A percentile compares a stretch with the other conserved stretches of the same genome.
Conservation (phyloP, 2,329 filamentous ascomycete species). For the Fusarium papillatum region DNA sequence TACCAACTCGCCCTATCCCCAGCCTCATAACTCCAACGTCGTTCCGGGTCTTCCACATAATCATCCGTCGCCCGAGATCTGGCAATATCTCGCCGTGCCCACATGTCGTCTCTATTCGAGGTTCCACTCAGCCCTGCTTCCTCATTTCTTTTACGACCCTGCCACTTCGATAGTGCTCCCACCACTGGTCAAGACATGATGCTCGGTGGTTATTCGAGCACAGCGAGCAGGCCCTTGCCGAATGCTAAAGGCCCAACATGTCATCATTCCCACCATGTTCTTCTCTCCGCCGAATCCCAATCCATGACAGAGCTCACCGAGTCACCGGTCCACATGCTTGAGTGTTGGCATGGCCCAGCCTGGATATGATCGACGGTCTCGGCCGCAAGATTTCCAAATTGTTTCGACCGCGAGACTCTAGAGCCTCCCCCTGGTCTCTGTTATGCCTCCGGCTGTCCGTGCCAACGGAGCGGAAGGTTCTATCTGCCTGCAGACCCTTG, state of each 20-base stretch:
- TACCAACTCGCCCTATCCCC: neutral
- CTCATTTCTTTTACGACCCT: neutral
- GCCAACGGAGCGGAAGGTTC: neutral
- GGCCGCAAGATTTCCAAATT: constrained; percentile 10
- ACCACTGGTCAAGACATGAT: constrained; percentile 1
- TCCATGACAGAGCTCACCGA: constrained; percentile 21
- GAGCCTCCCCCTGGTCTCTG: constrained; percentile 20
- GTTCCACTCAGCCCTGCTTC: constrained; percentile 8
- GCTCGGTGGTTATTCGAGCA: neutral
- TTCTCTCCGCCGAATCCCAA: constrained; percentile 12
- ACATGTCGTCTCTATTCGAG: neutral
- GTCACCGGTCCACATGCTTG: constrained; percentile 32
- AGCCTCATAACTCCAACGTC: neutral
- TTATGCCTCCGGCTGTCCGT: constrained; percentile 5
- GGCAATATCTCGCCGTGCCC: neutral
- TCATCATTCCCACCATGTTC: constrained; percentile 14
- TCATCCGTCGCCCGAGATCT: neutral
- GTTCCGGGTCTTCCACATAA: neutral
- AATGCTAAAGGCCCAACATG: constrained; percentile 11
- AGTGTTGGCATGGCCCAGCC: constrained; percentile 30
- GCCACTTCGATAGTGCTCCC: neutral
- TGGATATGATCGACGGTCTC: constrained; percentile 37
- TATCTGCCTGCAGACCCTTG: constrained; percentile 11
- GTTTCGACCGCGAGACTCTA: constrained; percentile 9
- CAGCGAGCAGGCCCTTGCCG: constrained; percentile 5